Conservation (phyloP, 495 filamentous ascomycete species). For the Penicillium dipodomyicola region DNA sequence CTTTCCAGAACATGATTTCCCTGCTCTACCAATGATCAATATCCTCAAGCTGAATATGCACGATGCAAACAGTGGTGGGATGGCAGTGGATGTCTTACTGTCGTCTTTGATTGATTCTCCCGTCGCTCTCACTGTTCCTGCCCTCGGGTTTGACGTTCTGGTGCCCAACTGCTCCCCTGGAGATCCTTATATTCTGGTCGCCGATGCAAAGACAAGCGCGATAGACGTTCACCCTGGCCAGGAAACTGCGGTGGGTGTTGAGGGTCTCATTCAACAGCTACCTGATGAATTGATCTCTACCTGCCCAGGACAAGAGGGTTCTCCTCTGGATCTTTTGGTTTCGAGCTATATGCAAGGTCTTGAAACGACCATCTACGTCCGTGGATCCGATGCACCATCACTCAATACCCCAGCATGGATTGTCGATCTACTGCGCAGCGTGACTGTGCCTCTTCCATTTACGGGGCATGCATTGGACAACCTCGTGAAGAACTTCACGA, state of each 20-base stretch:
- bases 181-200: constrained; percentile 67
- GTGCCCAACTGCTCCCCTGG: constrained; percentile 69
- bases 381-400: constrained; percentile 65
- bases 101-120: constrained; percentile 70
- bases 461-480: constrained; percentile 76
- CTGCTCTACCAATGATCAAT: constrained; percentile 71
- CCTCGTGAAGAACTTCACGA: constrained; percentile 79
- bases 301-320: constrained; percentile 72
- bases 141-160: constrained; percentile 77
- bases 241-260: constrained; percentile 64
- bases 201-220: constrained; percentile 65
- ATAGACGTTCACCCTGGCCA: constrained; percentile 63
- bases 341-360: constrained; percentile 77
- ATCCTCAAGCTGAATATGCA: constrained; percentile 72
- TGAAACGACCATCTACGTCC: constrained; percentile 74
- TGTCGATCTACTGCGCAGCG: constrained; percentile 69
- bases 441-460: constrained; percentile 82
- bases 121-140: constrained; percentile 67
- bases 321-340: constrained; percentile 83
- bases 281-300: constrained; percentile 64
- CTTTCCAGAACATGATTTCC: constrained; percentile 59
- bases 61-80: constrained; percentile 62
- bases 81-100: constrained; percentile 75
- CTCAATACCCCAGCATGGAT: constrained; percentile 75
- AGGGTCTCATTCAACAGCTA: constrained; percentile 65